phyloP scores from a whole-genome alignment of 441 rosid species.

The Syzygium syzygioides region DNA sequence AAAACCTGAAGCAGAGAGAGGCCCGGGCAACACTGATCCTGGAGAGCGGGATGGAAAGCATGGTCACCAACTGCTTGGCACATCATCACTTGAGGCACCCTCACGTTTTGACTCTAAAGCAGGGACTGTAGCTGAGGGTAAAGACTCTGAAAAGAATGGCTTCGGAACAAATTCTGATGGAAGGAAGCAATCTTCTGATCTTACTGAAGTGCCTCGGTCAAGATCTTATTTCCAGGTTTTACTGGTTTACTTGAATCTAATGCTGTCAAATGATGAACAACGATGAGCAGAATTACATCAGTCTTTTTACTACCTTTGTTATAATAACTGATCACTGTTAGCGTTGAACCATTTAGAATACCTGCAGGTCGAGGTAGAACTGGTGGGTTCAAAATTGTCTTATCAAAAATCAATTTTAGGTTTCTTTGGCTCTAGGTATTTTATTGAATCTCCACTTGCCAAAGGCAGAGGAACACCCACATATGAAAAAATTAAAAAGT shows the following conservation, averaged over 20 bases:
- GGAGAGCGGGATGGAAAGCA: conserved; percentile 39
- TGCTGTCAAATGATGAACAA: neutral
- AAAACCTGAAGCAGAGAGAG: conserved; percentile 46
- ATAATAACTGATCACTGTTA: neutral
- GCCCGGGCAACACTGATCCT: conserved; percentile 16
- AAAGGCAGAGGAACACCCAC: neutral
- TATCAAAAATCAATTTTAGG: neutral
- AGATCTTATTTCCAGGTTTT: conserved; percentile 64
- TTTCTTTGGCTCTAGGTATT: neutral
- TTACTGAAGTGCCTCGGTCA: conserved; percentile 44
- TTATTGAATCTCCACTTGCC: neutral
- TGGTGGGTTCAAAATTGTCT: neutral
- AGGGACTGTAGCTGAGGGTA: conserved; percentile 23
- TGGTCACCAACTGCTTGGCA: conserved; percentile 41
- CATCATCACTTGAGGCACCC: conserved; percentile 47
- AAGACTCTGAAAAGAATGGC: conserved; percentile 42
- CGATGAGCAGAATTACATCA: neutral
- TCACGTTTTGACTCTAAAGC: conserved; percentile 19
- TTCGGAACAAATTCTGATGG: conserved; percentile 25
- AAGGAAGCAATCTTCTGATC: conserved; percentile 30
- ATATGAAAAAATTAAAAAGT: neutral
- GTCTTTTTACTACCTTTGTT: neutral
- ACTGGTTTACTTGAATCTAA: neutral
- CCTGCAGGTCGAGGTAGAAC: neutral
- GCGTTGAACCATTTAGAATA: neutral